These are phyloP conservation scores for Plectranthus barbatus DNA, from an alignment of 257 asterid genomes.

Conservation along the genomic window DNA sequence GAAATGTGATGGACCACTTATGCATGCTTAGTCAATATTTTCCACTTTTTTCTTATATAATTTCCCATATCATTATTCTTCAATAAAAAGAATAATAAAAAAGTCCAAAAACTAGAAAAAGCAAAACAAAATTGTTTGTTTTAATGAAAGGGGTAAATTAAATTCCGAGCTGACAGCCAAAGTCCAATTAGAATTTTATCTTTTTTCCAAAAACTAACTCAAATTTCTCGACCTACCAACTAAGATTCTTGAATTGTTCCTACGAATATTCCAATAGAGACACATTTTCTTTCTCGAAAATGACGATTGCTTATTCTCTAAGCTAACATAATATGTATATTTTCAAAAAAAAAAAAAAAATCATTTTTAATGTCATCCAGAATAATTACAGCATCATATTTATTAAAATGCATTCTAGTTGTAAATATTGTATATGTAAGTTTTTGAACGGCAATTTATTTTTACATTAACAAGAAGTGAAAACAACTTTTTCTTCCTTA, in stretches of 20 bases:
- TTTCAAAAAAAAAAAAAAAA: too few relatives aligned
- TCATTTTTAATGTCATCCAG: too few relatives aligned
- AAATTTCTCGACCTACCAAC: not conserved
- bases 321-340: too few relatives aligned
- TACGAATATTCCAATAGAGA: conserved; percentile 21
- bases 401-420: too few relatives aligned
- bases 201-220: not conserved
- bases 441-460: too few relatives aligned
- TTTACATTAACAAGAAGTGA: too few relatives aligned
- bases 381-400: too few relatives aligned
- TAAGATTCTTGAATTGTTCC: conserved; percentile 3
- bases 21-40: not conserved
- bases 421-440: too few relatives aligned
- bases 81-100: not conserved
- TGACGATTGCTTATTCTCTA: conserved; percentile 14
- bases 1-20: not conserved
- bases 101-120: not conserved
- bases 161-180: not conserved
- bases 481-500: not conserved
- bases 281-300: not conserved
- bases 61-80: too few relatives aligned
- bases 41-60: too few relatives aligned
- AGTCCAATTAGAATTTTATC: not conserved
- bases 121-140: not conserved
- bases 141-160: not conserved